Conservation (phyloP, 192 early-diverging fungal genomes). For the Borealophlyctis nickersoniae region DNA sequence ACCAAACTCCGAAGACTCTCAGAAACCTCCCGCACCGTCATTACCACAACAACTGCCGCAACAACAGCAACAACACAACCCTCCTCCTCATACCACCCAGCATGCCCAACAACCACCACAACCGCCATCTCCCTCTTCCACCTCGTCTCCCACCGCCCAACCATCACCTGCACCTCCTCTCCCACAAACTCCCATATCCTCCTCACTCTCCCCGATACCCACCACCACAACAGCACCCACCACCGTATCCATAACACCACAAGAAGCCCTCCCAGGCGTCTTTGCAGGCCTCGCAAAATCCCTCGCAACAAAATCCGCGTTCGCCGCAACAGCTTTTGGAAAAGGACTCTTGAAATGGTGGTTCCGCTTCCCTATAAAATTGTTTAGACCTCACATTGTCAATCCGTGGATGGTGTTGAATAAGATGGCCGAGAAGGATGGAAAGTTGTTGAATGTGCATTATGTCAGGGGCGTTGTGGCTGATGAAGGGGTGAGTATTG, state of each 20-base stretch:
- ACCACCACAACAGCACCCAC: not conserved
- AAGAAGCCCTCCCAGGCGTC: slow-evolving; percentile 19
- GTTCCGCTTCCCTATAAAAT: slow-evolving; percentile 51
- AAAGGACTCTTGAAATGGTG: slow-evolving; percentile 50
- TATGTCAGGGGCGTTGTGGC: slow-evolving; percentile 33
- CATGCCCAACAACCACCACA: not conserved
- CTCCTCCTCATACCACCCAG: not conserved
- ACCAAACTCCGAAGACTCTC: no score
- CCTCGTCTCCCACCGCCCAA: not conserved
- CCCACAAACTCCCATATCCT: not conserved
- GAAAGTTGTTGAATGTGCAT: slow-evolving; percentile 13
- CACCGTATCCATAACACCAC: not conserved
- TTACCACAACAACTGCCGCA: not conserved
- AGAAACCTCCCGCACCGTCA: not conserved
- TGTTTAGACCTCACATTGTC: slow-evolving; percentile 48
- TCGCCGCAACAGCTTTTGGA: slow-evolving; percentile 28
- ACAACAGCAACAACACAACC: no score
- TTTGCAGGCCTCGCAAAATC: slow-evolving; percentile 35
- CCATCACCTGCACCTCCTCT: not conserved
- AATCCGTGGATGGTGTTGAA: slow-evolving; percentile 49
- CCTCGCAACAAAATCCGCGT: slow-evolving; percentile 30
- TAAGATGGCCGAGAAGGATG: slow-evolving; percentile 37
- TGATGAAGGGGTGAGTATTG: slow-evolving; percentile 38
- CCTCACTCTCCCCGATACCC: not conserved
- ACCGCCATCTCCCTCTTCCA: not conserved